Evolutionary conservation across 768 basidiomycete genomes (phyloP).

Genomic region (Sporobolomyces pararoseus): DNA sequence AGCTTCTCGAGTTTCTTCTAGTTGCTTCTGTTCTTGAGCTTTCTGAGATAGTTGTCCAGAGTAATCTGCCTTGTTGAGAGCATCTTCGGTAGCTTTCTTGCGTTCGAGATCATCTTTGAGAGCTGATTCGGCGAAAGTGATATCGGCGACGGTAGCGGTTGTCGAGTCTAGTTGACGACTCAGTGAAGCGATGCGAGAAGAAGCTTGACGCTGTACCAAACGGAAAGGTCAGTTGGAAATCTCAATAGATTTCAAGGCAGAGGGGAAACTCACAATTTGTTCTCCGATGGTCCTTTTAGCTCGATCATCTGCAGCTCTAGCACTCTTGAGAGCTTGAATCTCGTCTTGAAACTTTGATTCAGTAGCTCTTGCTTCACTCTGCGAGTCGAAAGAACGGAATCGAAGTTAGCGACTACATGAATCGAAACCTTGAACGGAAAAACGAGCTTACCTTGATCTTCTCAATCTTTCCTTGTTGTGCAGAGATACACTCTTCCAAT

Average conservation of each 20-base stretch:
- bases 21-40: constrained; percentile 52
- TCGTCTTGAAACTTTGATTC: constrained; percentile 58
- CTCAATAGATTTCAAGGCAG: not conserved
- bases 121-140: constrained; percentile 42
- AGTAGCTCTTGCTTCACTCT: constrained; percentile 47
- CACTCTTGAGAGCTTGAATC: constrained; percentile 61
- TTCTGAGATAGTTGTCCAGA: constrained; percentile 36
- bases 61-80: constrained; percentile 25
- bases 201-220: constrained; percentile 10
- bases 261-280: constrained; percentile 48
- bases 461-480: constrained; percentile 34
- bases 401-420: no score
- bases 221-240: not conserved
- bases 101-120: constrained; percentile 55
- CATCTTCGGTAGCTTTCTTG: constrained; percentile 10
- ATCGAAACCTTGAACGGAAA: no score
- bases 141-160: constrained; percentile 52
- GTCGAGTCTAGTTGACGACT: constrained; percentile 49
- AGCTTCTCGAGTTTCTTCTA: constrained; percentile 67
- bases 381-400: no score
- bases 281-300: constrained; percentile 44
- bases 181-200: constrained; percentile 43
- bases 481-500: constrained; percentile 54
- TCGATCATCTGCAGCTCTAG: constrained; percentile 46
- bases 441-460: constrained; percentile 39